Conservation (phyloP, 1,284 basidiomycete genomes). For the Tilletia walkeri region DNA sequence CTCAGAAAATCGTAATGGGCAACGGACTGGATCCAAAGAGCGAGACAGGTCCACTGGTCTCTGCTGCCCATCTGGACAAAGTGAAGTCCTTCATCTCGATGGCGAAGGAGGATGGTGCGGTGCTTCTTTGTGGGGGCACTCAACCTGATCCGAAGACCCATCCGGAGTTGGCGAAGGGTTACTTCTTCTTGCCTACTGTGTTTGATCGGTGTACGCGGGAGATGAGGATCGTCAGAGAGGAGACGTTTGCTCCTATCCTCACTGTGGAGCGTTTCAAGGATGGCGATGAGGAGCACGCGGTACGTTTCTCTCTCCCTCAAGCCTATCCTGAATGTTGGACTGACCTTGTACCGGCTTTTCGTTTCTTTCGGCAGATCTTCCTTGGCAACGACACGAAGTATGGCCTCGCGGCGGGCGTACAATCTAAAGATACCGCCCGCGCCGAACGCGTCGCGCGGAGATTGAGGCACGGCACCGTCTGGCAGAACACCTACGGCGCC, state of each 20-base stretch:
- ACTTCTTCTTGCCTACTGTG: conserved; percentile 54
- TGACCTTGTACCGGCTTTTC: background rate
- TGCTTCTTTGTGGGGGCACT: conserved; percentile 44
- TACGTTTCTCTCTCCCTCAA: conserved; percentile 18
- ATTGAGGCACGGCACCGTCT: conserved; percentile 52
- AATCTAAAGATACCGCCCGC: conserved; percentile 37
- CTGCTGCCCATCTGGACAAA: conserved; percentile 46
- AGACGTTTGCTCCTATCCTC: conserved; percentile 54
- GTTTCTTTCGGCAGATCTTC: conserved; percentile 21
- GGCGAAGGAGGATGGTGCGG: conserved; percentile 45
- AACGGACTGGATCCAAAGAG: conserved; percentile 44
- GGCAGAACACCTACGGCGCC: conserved; percentile 52
- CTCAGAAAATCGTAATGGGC: conserved; percentile 48
- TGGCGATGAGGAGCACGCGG: conserved; percentile 50
- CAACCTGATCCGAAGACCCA: conserved; percentile 40
- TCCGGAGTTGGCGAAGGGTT: conserved; percentile 50
- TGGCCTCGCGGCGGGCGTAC: conserved; percentile 53
- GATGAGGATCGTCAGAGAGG: conserved; percentile 55
- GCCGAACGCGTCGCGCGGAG: conserved; percentile 46
- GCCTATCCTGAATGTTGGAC: background rate
- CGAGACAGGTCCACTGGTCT: conserved; percentile 53
- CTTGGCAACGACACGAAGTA: conserved; percentile 55
- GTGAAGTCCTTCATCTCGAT: conserved; percentile 46
- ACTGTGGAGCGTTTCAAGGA: conserved; percentile 53
- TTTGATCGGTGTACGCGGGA: conserved; percentile 50